Evolutionary conservation across 169 alveolate species (phyloP), one percentile per base, ranked within the genome.

Genomic region (Cryptosporidium parvum): DNA sequence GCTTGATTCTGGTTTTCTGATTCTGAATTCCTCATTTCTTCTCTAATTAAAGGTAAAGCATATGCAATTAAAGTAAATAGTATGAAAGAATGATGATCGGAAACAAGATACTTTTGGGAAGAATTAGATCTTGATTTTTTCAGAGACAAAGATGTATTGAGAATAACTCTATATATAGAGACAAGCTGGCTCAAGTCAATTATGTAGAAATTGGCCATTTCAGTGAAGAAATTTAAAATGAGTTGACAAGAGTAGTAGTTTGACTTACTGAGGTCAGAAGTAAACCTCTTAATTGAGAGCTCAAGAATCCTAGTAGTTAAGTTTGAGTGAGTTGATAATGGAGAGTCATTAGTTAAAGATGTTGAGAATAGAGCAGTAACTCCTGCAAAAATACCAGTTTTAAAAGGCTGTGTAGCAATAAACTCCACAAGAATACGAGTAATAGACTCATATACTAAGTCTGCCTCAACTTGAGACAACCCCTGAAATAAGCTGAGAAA

Each of bases 341-440:
- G 89, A 5, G 67, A 59, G 18, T n/a, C 80, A 21, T 59, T 48
- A 69, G 59, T 65, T 29, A 80, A 62, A 44, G 89, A 80, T 62
- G 89, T 80, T 62, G 89, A 80, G 75, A 80, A 42, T 21, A 80
- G 37, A 23, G 89, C 62, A n/a, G 89, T 80, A 31, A 80, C 59
- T 39, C 89, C 89, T 33, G 89, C 89, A 65, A 62, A 80, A 8
- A 80, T 80, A 18, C 89, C 89, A 6, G 89, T 80, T 80, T 67
- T 67, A 65, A 45, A 80, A 16, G 89, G 89, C 21, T 62, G 80
- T n/a, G 89, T 80, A 8, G 80, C 56, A n/a, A 80, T 42, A 42
- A 59, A 80, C 26, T 80, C 89, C 45, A 65, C 75, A 53, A 80
- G 42, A 37, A 65, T 18, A 35, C 59, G 45, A 18, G 42, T 14